phyloP scores from a whole-genome alignment of 2,329 filamentous ascomycete species.

The Xylaria sp. region DNA sequence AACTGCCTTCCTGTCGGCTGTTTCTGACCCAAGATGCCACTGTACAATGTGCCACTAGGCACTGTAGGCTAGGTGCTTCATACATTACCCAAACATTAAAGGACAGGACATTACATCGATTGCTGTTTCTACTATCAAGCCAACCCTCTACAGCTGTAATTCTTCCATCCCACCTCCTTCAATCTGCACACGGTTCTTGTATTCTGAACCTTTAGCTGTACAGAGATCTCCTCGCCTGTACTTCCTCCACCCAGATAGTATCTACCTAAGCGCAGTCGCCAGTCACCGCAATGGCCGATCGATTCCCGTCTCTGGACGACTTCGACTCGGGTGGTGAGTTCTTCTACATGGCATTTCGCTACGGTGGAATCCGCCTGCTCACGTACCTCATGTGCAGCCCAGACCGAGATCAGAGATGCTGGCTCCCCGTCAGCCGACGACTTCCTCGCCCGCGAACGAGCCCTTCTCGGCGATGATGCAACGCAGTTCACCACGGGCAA shows the following conservation, averaged over 20 bases:
- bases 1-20: no score
- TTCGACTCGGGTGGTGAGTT: constrained; percentile 60
- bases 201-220: neutral
- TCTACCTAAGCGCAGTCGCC: neutral
- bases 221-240: neutral
- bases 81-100: constrained; percentile 7
- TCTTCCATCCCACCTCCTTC: neutral
- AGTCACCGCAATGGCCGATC: constrained; percentile 59
- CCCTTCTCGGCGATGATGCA: constrained; percentile 85
- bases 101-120: neutral
- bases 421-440: constrained; percentile 63
- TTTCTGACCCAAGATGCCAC: neutral
- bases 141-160: neutral
- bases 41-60: neutral
- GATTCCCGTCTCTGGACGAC: constrained; percentile 74
- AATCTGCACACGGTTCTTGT: neutral
- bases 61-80: neutral
- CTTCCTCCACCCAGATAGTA: neutral
- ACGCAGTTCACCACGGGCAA: constrained; percentile 77
- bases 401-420: constrained; percentile 58
- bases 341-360: neutral
- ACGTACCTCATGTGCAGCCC: constrained; percentile 44
- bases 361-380: constrained; percentile 1
- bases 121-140: constrained; percentile 6
- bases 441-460: constrained; percentile 89